Base-by-base conservation (phyloP, 2,329 filamentous ascomycete species). In the Alternaria panax region DNA sequence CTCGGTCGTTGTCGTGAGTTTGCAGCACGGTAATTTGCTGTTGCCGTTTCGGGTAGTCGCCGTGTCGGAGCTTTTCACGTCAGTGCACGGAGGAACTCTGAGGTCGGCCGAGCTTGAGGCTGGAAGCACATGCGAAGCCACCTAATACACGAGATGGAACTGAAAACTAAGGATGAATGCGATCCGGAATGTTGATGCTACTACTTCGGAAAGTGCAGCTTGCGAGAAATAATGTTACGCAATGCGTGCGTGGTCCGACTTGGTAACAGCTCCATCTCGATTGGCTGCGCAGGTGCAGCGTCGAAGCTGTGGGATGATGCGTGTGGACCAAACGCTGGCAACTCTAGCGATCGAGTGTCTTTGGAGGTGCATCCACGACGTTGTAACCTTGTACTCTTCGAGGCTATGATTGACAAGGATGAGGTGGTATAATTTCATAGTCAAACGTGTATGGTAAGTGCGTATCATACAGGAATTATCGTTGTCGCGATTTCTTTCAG, bases 1-100 rank as follows among this genome's bases (percentile, higher is more conserved):
- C 67, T 71, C 67, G 68, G 67, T 62, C 59, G 59, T 30, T 32
- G 52, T 63, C 40, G 50, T 48, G 46, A 43, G 45, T 32, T 38
- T 16, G 9, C 4, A 40, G 54, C 40, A 50, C 41, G 54, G 53
- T 66, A 67, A 68, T 70, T 68, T 36, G 67, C 27, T 41, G 40
- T 11, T 8, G 7, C 54, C 24, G 41, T 30, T 55, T 60, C 20
- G n/a, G 59, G 46, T 6, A 20, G 14, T 51, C 20, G 20, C 16
- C 28, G 27, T 8, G 32, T 43, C 43, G 36, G 50, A 59, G 51
- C 38, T 50, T 43, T 58, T 46, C 47, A 50, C 56, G 54, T 57
- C 56, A 45, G 59, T 48, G 45, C 30, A 38, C 56, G 46, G 30
- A 7, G 32, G 24, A 24, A 32, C 28, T 48, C 4, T 24, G 25